Evolutionary conservation across 202 grass and related monocot genomes (phyloP).

Genomic region (Alloteropsis angusta): DNA sequence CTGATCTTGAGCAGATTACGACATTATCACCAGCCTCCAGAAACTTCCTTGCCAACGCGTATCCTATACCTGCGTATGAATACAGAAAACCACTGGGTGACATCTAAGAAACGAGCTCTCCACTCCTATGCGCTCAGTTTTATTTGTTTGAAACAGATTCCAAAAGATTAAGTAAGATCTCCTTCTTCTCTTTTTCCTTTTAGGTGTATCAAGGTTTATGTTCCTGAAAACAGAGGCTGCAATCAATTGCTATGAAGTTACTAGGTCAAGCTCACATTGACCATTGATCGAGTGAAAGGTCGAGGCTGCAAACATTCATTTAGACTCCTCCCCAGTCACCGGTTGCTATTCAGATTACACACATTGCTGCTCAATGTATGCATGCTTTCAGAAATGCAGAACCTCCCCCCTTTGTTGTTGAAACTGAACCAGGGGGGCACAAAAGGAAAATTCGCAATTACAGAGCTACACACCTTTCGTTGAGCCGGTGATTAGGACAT

Average conservation of each 20-base stretch:
- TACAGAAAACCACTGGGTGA: neutral
- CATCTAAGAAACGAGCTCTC: neutral
- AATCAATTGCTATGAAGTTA: neutral
- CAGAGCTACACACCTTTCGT: slow-evolving; percentile 54
- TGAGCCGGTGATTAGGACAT: slow-evolving; percentile 90
- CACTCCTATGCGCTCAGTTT: neutral
- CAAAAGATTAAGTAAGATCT: neutral
- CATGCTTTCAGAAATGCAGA: neutral
- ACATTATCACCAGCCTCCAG: slow-evolving; percentile 83
- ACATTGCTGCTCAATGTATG: neutral
- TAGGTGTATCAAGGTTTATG: neutral
- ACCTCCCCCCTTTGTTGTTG: neutral
- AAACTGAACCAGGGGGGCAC: neutral
- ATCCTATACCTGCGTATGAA: slow-evolving; percentile 68
- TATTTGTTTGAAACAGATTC: neutral
- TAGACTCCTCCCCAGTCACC: neutral
- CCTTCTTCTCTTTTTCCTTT: neutral
- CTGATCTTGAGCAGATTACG: slow-evolving; percentile 89
- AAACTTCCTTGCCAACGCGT: slow-evolving; percentile 73
- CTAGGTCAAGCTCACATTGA: neutral
- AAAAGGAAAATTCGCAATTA: neutral
- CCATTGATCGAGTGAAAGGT: neutral
- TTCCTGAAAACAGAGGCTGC: neutral
- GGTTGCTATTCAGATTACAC: neutral
- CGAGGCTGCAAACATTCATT: neutral